These are phyloP conservation scores for Saccharum spontaneum DNA, from an alignment of 176 grass and related monocot genomes.

Conservation along the genomic window DNA sequence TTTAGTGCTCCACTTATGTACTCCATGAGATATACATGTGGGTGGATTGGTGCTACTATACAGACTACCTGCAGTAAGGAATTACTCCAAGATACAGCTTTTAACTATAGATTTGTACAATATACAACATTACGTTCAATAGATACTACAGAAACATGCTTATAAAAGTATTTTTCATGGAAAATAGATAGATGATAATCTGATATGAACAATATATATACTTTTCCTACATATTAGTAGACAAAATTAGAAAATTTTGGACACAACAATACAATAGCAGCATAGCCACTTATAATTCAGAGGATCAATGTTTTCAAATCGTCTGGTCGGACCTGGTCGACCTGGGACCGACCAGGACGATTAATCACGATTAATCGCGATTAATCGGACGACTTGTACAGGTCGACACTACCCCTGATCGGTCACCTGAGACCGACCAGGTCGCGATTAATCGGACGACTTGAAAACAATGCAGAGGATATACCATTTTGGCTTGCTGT, in stretches of 20 bases:
- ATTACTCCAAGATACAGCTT: slow-evolving; percentile 17
- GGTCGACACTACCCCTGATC: too few relatives aligned
- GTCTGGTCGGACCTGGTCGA: too few relatives aligned
- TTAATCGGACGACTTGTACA: too few relatives aligned
- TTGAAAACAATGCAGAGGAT: too few relatives aligned
- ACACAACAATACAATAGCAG: neutral
- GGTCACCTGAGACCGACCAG: too few relatives aligned
- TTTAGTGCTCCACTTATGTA: neutral
- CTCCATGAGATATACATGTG: neutral
- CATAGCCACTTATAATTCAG: slow-evolving; percentile 4
- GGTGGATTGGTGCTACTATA: neutral
- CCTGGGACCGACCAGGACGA: too few relatives aligned
- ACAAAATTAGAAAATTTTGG: neutral
- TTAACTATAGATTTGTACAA: slow-evolving; percentile 11
- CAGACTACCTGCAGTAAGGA: slow-evolving; percentile 5
- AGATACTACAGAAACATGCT: neutral
- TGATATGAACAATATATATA: neutral
- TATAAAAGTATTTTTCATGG: slow-evolving; percentile 11
- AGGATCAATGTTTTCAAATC: too few relatives aligned
- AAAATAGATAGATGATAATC: slow-evolving; percentile 4
- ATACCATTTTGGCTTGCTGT: slow-evolving; percentile 89
- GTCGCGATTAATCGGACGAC: too few relatives aligned
- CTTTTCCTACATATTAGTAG: slow-evolving; percentile 1
- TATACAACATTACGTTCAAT: slow-evolving; percentile 10
- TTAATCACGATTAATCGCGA: too few relatives aligned